Base-by-base conservation (phyloP, 352 stramenopile species). In the Globisporangium iwayamae region DNA sequence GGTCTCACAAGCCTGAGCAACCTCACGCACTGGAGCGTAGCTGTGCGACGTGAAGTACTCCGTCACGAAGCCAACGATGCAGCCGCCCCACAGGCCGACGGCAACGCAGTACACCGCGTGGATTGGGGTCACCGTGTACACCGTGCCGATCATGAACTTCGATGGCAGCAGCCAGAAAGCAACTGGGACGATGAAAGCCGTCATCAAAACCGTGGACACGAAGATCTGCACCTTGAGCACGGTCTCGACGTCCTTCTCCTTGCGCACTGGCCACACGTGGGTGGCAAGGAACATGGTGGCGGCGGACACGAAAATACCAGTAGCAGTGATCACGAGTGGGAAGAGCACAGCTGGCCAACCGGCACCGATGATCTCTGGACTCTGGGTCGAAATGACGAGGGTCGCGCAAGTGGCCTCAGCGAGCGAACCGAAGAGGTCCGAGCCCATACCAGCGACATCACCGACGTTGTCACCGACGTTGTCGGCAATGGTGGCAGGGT, bases 391-490 rank as follows among this genome's bases (percentile, higher is more conserved):
- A 70, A 99, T 98, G 14, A 99, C 96, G 50, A 99, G 85, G 45
- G 96, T 96, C n/a, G 98, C 97, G 76, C 97, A 99, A 59, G 97
- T 99, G n/a, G 96, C 88, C 74, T 99, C 97, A 45, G 97, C 98
- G 67, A 99, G 98, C 67, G 94, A 99, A 71, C 97, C 98, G 74
- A 99, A 99, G 13, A 99, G 89, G 94, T 99, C 98, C 62, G 96
- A 98, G 45, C 98, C 98, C 98, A 99, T 99, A 82, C 98, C 98
- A 53, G 97, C 98, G 56, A 99, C 97, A 83, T 99, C 98, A 80
- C 97, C 97, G 34, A 99, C 98, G 73, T 99, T 99, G 85, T 99
- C 97, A 75, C 98, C 98, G 51, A 99, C 98, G 76, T 99, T 99
- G 81, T 99, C 98, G 28, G 98, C 97, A 89, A 99, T 99, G 4